These are phyloP conservation scores for Aspergillus baeticus DNA, from an alignment of 495 filamentous ascomycete genomes.

Conservation along the genomic window DNA sequence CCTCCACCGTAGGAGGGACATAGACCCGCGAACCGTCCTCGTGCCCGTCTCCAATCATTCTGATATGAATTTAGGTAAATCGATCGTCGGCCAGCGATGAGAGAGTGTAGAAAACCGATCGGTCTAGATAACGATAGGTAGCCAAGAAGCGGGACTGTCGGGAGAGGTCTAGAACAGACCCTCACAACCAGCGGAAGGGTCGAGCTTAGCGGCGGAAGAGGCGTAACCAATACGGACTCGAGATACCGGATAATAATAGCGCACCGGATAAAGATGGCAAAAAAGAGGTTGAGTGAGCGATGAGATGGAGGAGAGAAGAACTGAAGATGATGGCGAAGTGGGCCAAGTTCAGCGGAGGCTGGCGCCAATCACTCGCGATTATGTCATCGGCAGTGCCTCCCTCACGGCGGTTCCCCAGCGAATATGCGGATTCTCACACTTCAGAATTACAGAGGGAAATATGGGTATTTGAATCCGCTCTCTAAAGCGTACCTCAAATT, in stretches of 20 bases:
- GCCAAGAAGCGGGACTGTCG: slow-evolving; percentile 16
- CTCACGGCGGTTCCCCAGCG: slow-evolving; percentile 3
- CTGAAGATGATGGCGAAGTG: slow-evolving; percentile 17
- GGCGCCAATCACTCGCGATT: slow-evolving; percentile 18
- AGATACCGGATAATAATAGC: neutral
- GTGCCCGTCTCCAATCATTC: slow-evolving; percentile 37
- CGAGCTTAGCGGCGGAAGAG: neutral
- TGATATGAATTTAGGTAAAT: slow-evolving; percentile 8
- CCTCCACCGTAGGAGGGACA: slow-evolving; percentile 34
- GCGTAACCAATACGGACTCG: neutral
- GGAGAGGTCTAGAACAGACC: slow-evolving; percentile 19
- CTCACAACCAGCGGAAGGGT: slow-evolving; percentile 20
- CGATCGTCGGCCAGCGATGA: slow-evolving; percentile 12
- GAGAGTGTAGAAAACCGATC: slow-evolving; percentile 11
- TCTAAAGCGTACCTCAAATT: no score
- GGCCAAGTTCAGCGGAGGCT: slow-evolving; percentile 10
- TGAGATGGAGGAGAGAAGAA: slow-evolving; percentile 4
- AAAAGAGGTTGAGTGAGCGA: slow-evolving; percentile 12
- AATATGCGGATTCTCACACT: neutral
- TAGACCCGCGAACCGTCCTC: slow-evolving; percentile 37
- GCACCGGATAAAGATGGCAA: slow-evolving; percentile 10
- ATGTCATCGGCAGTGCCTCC: slow-evolving; percentile 16
- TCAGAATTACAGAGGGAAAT: neutral
- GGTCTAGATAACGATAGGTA: slow-evolving; percentile 9
- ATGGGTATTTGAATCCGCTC: neutral